Evolutionary conservation across 495 filamentous ascomycete genomes (phyloP).

Genomic region (Tetracladium setigerum): DNA sequence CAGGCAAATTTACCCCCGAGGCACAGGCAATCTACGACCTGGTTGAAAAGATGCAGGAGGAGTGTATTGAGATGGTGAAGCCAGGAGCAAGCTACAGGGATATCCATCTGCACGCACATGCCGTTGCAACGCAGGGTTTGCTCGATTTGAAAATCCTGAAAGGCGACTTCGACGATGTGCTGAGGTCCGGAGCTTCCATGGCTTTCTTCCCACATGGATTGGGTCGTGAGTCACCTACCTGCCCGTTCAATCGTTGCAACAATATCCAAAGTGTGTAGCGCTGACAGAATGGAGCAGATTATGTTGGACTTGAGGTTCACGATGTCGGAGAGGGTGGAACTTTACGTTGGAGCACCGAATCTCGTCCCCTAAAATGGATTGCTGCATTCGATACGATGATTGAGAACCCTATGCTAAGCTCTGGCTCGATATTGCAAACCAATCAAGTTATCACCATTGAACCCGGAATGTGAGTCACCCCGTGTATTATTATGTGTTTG

Average conservation of each 20-base stretch:
- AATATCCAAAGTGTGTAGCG: too few species aligned
- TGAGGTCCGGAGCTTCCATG: slow-evolving; percentile 64
- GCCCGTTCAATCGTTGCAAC: too few species aligned
- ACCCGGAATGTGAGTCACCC: slow-evolving; percentile 54
- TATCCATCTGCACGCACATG: slow-evolving; percentile 71
- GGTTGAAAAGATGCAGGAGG: slow-evolving; percentile 76
- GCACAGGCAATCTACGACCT: slow-evolving; percentile 76
- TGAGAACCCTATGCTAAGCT: too few species aligned
- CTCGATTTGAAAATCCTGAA: slow-evolving; percentile 68
- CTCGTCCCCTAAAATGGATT: slow-evolving; percentile 56
- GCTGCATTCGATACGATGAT: background rate
- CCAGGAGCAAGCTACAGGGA: slow-evolving; percentile 79
- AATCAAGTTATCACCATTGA: slow-evolving; percentile 79
- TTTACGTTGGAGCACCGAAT: slow-evolving; percentile 65
- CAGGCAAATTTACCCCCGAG: slow-evolving; percentile 65
- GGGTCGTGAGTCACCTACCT: slow-evolving; percentile 33
- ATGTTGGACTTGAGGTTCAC: slow-evolving; percentile 92
- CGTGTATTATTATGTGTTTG: slow-evolving; percentile 25
- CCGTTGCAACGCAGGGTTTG: slow-evolving; percentile 73
- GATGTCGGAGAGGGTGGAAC: slow-evolving; percentile 82
- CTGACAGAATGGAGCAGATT: slow-evolving; percentile 38
- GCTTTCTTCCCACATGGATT: slow-evolving; percentile 92
- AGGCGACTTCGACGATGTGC: slow-evolving; percentile 60
- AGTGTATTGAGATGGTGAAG: slow-evolving; percentile 65
- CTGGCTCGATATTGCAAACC: background rate